Evolutionary conservation across 2,329 filamentous ascomycete species (phyloP), one percentile per base, ranked within the genome.

Genomic region (Exophiala spinifera): DNA sequence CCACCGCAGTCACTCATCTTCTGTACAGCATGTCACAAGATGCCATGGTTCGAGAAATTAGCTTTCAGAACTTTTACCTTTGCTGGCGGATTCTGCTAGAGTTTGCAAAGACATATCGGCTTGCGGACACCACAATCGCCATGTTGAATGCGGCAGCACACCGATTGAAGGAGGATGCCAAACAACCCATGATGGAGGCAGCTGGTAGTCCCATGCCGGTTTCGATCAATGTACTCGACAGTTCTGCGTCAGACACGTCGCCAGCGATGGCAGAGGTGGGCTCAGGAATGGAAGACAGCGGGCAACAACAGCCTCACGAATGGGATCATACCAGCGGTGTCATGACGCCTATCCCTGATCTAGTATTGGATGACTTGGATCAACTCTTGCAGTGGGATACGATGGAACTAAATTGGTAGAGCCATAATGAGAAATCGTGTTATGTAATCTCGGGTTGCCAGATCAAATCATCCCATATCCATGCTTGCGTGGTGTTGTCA

Each of bases 401-500:
- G 11, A 31, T 11, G 28, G 28, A 31, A 31, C 11, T 11, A 31
- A 31, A 10, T 10, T 31, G 28, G 28, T 31, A 31, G 28, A 7
- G 28, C 28, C 10, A 31, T 31, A 6, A 31, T 31, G 8, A 10
- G 11, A 5, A 31, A 31, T 45, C n/a, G n/a, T n/a, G n/a, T 51
- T 19, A 58, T 17, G 51, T 46, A 1, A 28, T 44, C 11, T 55
- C 56, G 3, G 51, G 56, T 3, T 55, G 45, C 48, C 51, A 58
- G 4, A 58, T 44, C 17, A 58, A 13, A 36, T 58, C 56, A 28
- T 58, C 56, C 56, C 56, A 58, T 14, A 58, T 58, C 56, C 56
- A 58, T 1, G 43, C 56, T 25, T 58, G 56, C 21, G 47, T 43
- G 15, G 56, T 55, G 33, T 34, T 39, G 25, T 58, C 56, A 43